Evolutionary conservation across 345 rosid genomes (phyloP), one percentile per base, ranked within the genome.

Genomic region (Jatropha curcas): DNA sequence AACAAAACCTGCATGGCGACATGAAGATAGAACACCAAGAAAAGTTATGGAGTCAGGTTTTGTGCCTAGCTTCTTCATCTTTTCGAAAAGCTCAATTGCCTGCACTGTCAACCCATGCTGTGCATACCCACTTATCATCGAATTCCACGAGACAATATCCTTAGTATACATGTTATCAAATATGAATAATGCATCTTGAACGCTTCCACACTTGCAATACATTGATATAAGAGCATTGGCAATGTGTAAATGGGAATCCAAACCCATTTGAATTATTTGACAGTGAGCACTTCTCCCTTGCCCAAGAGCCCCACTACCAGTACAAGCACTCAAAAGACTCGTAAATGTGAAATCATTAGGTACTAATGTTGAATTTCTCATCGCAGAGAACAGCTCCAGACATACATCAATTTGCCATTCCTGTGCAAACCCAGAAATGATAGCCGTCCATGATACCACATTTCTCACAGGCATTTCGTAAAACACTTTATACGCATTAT

Each of bases 101-200:
- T 84, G 82, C 35, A 33, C 30, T 14, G 88, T 96, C 66, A 88
- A 83, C 2, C 98, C 99, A 48, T 88, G 86, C 75, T 87, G 98
- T 8, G 96, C 92, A 75, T 84, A 88, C n/a, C 98, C 99, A 37
- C 89, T 90, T 57, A 94, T 90, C 96, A 94, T 92, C 0, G 98
- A 92, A 81, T 94, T 94, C 99, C 99, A 94, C 0, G 98, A 90
- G 43, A 94, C 88, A 0, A 81, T 79, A 66, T 94, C 98, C 81
- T 76, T 88, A 16, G n/a, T 61, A 8, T 9, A 7, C 76, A 81
- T 83, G 60, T 55, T 74, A 14, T 84, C 76, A 66, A 90, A 94
- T 39, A 92, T 66, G 70, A 48, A 50, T 0, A 79, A 41, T 4
- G 94, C 92, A 41, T 86, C 90, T 1, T 84, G 86, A 67, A 87